Evolutionary conservation across 805 yeast genomes (phyloP).

Genomic region (Candida orba): DNA sequence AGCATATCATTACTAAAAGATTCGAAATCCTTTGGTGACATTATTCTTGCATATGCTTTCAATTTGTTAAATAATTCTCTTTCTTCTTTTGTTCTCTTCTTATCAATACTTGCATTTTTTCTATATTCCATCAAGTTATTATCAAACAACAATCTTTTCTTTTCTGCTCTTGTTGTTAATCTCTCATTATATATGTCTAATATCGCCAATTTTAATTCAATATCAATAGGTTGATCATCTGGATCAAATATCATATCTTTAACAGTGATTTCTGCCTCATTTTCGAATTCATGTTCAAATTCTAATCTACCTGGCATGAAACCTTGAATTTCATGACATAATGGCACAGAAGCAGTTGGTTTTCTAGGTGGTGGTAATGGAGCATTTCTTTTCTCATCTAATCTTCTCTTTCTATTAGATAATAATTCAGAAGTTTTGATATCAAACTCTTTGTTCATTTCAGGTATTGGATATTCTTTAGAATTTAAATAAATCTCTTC

Average conservation of each 20-base stretch:
- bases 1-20: conserved; percentile 66
- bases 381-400: conserved; percentile 64
- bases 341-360: conserved; percentile 87
- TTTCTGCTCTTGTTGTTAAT: conserved; percentile 85
- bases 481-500: conserved; percentile 61
- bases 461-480: conserved; percentile 80
- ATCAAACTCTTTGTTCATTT: conserved; percentile 61
- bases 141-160: conserved; percentile 73
- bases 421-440: conserved; percentile 66
- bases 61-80: conserved; percentile 70
- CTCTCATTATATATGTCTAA: conserved; percentile 86
- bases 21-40: conserved; percentile 77
- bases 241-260: conserved; percentile 95
- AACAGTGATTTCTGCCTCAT: conserved; percentile 90
- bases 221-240: conserved; percentile 82
- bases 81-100: conserved; percentile 82
- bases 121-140: conserved; percentile 81
- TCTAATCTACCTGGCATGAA: conserved; percentile 98
- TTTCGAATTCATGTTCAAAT: conserved; percentile 93
- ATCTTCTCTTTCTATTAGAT: conserved; percentile 55
- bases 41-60: conserved; percentile 73
- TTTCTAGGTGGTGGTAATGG: conserved; percentile 84
- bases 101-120: conserved; percentile 72
- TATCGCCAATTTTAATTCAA: conserved; percentile 81
- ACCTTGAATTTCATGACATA: conserved; percentile 95